Base-by-base conservation (phyloP, 805 yeast species). In the Nakazawaea pomicola region DNA sequence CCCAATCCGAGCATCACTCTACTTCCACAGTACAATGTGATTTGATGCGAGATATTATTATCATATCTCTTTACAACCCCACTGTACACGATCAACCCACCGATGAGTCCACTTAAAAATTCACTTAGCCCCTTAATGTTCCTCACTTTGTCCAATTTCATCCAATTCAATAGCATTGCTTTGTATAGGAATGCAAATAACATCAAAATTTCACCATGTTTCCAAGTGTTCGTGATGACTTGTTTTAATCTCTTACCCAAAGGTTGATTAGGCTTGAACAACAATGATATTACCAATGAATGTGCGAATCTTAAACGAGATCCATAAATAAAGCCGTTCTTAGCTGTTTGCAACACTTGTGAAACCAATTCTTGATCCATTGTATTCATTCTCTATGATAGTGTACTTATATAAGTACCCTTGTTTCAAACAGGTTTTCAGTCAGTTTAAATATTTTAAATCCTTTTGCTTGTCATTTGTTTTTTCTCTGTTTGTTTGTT, bases 21-120 rank as follows among this genome's bases (percentile, higher is more conserved):
- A 3, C 87, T 77, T 42, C 80, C 72, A 46, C 87, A 81, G 52
- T 84, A 84, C 38, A 84, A 67, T 1, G 89, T 84, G 48, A 84
- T 74, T 58, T 83, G 90, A 47, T 78, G 82, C n/a, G 84, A 69
- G 21, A 83, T 79, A 4, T 55, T 34, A 15, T 14, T 29, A 18
- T 37, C 23, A 17, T 27, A 42, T 5, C 41, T 19, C 6, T 8
- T 11, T 5, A 37, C 4, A 4, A 29, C 23, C 7, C 45, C 45
- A 32, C 38, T 29, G 32, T 42, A 42, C 9, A 42, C 38, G 8
- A 42, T 16, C 3, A 19, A 25, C 14, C 41, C 41, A 16, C 38
- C 45, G 10, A 33, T 11, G 11, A 29, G 9, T 15, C 45, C 45
- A 23, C 32, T 33, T 5, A 42, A 3, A 5, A 42, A 37, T 11